Evolutionary conservation across 176 grass and related monocot species (phyloP).

Genomic region (Musa troglodytarum): DNA sequence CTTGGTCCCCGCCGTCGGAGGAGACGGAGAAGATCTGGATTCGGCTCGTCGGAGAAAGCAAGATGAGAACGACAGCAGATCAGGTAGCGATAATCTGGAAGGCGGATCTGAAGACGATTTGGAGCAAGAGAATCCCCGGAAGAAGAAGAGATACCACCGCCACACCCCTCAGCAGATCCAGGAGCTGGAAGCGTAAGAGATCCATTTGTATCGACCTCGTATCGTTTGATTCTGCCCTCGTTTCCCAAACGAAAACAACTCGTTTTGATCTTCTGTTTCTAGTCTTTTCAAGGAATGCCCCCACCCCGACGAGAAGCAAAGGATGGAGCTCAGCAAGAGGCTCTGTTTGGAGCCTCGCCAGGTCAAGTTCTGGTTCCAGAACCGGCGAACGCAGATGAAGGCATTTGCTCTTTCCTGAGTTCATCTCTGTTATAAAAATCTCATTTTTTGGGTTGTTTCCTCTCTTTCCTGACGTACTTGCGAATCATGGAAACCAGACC

Average conservation of each 20-base stretch:
- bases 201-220: neutral
- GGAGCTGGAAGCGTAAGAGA: constrained; percentile 64
- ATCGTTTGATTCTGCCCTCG: neutral
- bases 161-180: constrained; percentile 88
- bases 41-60: constrained; percentile 17
- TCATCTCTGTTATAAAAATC: neutral
- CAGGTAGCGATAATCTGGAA: constrained; percentile 38
- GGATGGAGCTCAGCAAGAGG: constrained; percentile 42
- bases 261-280: neutral
- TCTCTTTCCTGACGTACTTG: neutral
- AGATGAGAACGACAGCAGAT: constrained; percentile 51
- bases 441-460: neutral
- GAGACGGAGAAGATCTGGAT: constrained; percentile 12
- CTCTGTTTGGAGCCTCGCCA: constrained; percentile 52
- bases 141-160: constrained; percentile 56
- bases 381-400: constrained; percentile 74
- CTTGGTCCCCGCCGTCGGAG: neutral
- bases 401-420: constrained; percentile 10
- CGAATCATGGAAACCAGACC: constrained; percentile 24
- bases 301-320: constrained; percentile 75
- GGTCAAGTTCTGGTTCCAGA: constrained; percentile 99
- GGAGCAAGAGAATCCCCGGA: constrained; percentile 37
- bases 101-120: constrained; percentile 37
- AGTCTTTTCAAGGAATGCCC: constrained; percentile 74
- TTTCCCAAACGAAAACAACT: neutral